Conservation (phyloP, 805 yeast species). For the Groenewaldozyma tartarivorans region DNA sequence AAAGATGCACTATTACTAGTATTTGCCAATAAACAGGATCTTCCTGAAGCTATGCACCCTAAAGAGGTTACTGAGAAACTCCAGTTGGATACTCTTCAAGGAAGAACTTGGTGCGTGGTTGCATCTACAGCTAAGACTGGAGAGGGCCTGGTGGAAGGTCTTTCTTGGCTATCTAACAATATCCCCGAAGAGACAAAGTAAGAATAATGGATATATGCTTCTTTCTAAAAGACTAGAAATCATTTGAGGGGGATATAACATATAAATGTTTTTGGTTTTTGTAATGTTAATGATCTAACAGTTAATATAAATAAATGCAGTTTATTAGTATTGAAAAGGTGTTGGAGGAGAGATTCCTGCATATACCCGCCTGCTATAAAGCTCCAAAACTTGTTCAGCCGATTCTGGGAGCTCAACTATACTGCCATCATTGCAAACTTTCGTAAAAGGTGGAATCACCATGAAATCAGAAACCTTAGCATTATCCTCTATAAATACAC, state of each 20-base stretch:
- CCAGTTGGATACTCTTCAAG: conserved; percentile 50
- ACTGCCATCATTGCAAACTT: conserved; percentile 17
- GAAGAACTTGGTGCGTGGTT: conserved; percentile 82
- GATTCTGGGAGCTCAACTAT: conserved; percentile 25
- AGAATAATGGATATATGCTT: background rate
- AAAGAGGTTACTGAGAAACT: conserved; percentile 69
- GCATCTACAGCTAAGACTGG: conserved; percentile 88
- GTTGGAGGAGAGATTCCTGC: conserved; percentile 18
- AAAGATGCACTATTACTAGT: conserved; percentile 69
- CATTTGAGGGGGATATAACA: too few relatives aligned
- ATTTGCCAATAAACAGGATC: conserved; percentile 83
- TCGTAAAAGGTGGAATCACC: conserved; percentile 28
- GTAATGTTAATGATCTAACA: too few relatives aligned
- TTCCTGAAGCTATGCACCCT: conserved; percentile 62
- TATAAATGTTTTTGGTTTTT: too few relatives aligned
- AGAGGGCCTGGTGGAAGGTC: conserved; percentile 79
- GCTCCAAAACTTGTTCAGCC: conserved; percentile 23
- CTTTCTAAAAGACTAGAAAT: background rate
- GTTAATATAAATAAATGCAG: too few relatives aligned
- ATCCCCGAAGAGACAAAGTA: conserved; percentile 27
- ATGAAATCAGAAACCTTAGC: conserved; percentile 27
- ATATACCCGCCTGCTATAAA: conserved; percentile 21
- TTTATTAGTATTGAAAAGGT: too few relatives aligned
- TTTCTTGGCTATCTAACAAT: conserved; percentile 75
- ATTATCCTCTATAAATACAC: conserved; percentile 26